A percentile compares a stretch with the other conserved stretches of the same genome.
These are phyloP conservation scores for Globisporangium mamillatum DNA, from an alignment of 352 stramenopile genomes.

Conservation along the genomic window DNA sequence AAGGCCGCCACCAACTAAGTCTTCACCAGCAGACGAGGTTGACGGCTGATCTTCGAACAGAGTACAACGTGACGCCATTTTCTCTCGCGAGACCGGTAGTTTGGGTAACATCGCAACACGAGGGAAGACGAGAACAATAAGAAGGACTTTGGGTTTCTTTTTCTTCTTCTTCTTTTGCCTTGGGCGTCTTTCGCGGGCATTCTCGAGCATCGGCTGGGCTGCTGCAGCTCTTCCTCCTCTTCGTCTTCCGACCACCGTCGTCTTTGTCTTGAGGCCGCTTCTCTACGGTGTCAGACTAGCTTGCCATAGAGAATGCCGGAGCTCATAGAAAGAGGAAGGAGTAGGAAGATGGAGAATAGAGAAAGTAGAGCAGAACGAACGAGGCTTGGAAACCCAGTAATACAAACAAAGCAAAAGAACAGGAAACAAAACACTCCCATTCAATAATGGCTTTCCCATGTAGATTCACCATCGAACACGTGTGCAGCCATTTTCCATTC, in stretches of 20 bases:
- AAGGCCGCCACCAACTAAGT: slow-evolving; percentile 89
- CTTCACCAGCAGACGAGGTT: slow-evolving; percentile 7
- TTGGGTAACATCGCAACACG: slow-evolving; percentile 28
- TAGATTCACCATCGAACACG: not conserved
- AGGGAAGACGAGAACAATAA: slow-evolving; percentile 15
- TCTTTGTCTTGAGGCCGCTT: not conserved
- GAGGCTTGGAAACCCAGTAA: not conserved
- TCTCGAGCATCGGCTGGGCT: not conserved
- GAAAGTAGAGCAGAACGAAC: not conserved
- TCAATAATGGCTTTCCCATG: not conserved
- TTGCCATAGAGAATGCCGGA: not conserved
- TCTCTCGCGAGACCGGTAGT: slow-evolving; percentile 18
- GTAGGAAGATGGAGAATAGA: not conserved
- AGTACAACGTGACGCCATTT: slow-evolving; percentile 13
- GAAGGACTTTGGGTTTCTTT: slow-evolving; percentile 15
- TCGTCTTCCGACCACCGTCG: slow-evolving; percentile 3
- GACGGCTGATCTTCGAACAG: not conserved
- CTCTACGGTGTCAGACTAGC: not conserved
- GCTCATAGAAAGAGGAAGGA: not conserved
- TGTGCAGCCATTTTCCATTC: not conserved
- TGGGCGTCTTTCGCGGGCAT: slow-evolving; percentile 17
- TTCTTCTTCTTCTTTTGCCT: slow-evolving; percentile 21
- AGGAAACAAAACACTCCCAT: not conserved
- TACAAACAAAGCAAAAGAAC: not conserved
- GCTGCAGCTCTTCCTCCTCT: slow-evolving; percentile 6